Base-by-base conservation (phyloP, 176 grass and related monocot species). In the Hsuehochloa calcarea region DNA sequence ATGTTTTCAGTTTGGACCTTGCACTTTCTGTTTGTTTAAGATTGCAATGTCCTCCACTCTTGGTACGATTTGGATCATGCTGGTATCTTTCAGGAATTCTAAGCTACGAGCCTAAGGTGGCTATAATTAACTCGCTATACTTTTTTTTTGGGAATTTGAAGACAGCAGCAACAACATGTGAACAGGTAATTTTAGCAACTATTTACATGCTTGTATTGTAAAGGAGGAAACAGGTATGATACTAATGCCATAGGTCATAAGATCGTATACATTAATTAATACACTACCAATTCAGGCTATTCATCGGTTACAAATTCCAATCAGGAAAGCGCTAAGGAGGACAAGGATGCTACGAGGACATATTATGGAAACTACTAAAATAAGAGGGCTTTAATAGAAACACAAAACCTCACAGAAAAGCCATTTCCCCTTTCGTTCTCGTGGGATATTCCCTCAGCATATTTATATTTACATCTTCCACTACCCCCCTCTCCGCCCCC, bases 361-460 rank as follows among this genome's bases (percentile, higher is more conserved):
- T 15, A 1, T 3, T 66, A 46, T 0, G 64, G 22, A 82, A 35
- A 23, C 5, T 25, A 4, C 2, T 10, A 31, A 73, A n/a, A 10
- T 0, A 0, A 1, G 72, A 62, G 79, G 79, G 43, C 8, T 51
- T 62, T 22, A 25, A 10, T 5, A 40, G 10, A 80, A 92, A 75
- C 6, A 26, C 2, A 6, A 56, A 82, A 65, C 60, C 39, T 85
- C 61, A 20, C 82, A 50, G 14, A 70, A 86, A 89, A 74, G 52
- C 45, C 77, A 80, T 86, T 59, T 11, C 5, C 49, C 64, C 40
- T 77, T 86, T 76, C 76, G 37, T 72, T 78, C 79, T 77, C 73
- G 22, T 39, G 27, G 85, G 78, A 92, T 95, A 88, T 90, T 94
- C 82, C 26, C 39, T 77, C 50, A 34, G 87, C 83, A 88, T 90